These are phyloP conservation scores for Amauroascus niger DNA, from an alignment of 2,329 filamentous ascomycete genomes.

Conservation along the genomic window DNA sequence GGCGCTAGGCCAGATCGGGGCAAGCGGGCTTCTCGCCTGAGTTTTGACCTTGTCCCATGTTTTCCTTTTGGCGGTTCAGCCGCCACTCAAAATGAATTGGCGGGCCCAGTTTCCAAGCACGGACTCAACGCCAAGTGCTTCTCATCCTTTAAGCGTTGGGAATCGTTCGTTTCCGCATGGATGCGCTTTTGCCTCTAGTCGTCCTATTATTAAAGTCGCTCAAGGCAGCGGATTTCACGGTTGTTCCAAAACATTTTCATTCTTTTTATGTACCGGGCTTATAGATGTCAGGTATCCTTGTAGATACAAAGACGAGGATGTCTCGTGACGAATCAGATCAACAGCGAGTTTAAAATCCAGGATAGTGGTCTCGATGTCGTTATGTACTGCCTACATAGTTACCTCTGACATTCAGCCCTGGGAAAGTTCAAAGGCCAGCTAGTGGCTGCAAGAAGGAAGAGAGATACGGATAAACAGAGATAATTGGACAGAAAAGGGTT, in stretches of 20 bases:
- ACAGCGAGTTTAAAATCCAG: neutral
- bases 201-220: neutral
- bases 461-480: neutral
- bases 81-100: constrained; percentile 11
- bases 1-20: neutral
- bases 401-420: neutral
- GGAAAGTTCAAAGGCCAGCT: neutral
- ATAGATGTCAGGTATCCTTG: no score
- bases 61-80: constrained; percentile 17
- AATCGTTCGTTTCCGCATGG: neutral
- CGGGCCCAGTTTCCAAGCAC: neutral
- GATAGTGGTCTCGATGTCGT: neutral
- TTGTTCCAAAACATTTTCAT: no score
- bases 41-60: constrained; percentile 6
- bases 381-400: neutral
- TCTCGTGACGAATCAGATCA: neutral
- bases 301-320: neutral
- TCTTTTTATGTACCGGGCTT: no score
- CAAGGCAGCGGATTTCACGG: neutral
- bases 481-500: neutral
- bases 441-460: neutral
- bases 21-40: neutral
- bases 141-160: neutral
- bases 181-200: neutral
- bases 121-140: neutral